Base-by-base conservation (phyloP, 768 basidiomycete species). In the Auriscalpium orientale region DNA sequence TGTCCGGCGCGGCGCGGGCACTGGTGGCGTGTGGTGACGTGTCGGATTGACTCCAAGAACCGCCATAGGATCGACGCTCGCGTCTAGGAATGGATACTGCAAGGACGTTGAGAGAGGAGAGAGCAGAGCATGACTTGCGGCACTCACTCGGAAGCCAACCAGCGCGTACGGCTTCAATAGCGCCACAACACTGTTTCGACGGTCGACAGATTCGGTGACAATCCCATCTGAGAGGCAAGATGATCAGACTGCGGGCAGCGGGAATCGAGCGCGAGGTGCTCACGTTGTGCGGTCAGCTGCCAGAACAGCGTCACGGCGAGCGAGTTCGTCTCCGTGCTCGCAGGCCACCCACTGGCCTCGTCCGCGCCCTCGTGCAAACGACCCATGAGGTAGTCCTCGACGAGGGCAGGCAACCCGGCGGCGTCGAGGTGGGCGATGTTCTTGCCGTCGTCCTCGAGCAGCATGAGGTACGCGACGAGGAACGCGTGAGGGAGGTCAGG, bases 221-320 rank as follows among this genome's bases (percentile, higher is more conserved):
- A 61, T 46, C 36, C 54, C 49, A 47, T 38, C 60, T 61, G 52
- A 35, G 35, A 33, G 12, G 35, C 34, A 44, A 45, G 18, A n/a
- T 6, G 45, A 15, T 9, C 33, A n/a, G 13, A 36, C 8, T 46
- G 43, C 37, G 45, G 37, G n/a, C 47, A 37, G 12, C 34, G 43
- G 54, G 50, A 38, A 44, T 37, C 37, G 36, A 37, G 34, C 36
- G 40, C 38, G 47, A 45, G 38, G 49, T 35, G 52, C 49, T 48
- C n/a, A 50, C n/a, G n/a, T 49, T 33, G 51, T 46, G 16, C 51
- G 52, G 54, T 59, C 60, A 53, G 48, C 46, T 62, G 59, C 59
- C 61, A 62, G 43, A 61, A 57, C n/a, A 62, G 48, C 5, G 61
- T 56, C 15, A 61, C 59, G 33, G 48, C 61, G 35, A 62, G 56